Conservation (phyloP, 495 filamentous ascomycete genomes). For the Astrothelium macrocarpum region DNA sequence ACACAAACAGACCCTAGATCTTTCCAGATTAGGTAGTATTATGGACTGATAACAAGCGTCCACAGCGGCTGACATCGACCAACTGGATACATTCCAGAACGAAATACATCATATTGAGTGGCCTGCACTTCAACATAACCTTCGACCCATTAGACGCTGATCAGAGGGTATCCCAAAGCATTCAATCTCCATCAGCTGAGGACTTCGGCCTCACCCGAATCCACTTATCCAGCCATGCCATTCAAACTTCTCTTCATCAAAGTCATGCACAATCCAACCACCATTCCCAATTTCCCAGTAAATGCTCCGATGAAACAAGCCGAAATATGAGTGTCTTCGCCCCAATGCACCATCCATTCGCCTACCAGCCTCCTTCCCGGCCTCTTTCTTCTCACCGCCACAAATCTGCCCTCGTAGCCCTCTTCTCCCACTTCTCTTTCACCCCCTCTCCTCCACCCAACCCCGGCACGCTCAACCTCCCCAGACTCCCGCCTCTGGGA, state of each 20-base stretch:
- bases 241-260: background rate
- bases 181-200: too few relatives aligned
- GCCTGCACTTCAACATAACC: background rate
- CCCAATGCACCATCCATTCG: too few relatives aligned
- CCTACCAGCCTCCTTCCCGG: background rate
- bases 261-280: background rate
- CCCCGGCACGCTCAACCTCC: constrained; percentile 4
- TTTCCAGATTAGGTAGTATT: too few relatives aligned
- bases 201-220: too few relatives aligned
- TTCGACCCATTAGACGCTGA: background rate
- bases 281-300: background rate
- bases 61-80: too few relatives aligned
- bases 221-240: too few relatives aligned
- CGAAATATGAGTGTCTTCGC: background rate
- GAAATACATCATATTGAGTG: background rate
- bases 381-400: constrained; percentile 23
- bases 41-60: too few relatives aligned
- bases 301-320: background rate
- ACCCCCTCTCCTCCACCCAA: constrained; percentile 9
- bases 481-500: constrained; percentile 8
- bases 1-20: too few relatives aligned
- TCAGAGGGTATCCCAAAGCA: background rate
- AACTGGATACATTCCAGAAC: background rate
- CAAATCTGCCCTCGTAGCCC: constrained; percentile 23
- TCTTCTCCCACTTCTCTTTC: constrained; percentile 14